Base-by-base conservation (phyloP, 164 flowering plant genomes). In the Aristolochia fimbriata region DNA sequence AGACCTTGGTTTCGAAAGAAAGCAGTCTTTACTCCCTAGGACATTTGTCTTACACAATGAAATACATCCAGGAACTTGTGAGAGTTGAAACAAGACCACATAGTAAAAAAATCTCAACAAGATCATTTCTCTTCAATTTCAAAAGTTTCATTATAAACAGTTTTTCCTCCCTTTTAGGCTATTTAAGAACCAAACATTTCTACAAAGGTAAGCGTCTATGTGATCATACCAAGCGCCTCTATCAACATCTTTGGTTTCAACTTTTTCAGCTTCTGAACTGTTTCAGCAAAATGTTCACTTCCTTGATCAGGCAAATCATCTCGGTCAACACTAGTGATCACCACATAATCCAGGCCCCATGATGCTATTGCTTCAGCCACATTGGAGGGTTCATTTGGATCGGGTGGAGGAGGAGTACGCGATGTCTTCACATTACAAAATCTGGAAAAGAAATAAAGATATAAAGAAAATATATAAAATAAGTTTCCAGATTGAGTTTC, bases 351-450 rank as follows among this genome's bases (percentile, higher is more conserved):
- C 76, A 93, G 72, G 63, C 98, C 97, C 97, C 98, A 92, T 15
- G 98, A 92, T 20, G 94, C 96, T 70, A 92, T 87, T 27, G 98
- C 98, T 70, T 92, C 91, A 55, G 98, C 96, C 45, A 93, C 98
- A 71, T 90, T 93, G 14, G 80, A 33, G 2, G 98, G 98, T 63
- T 93, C 98, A 72, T 87, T 69, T 17, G 98, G 98, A 58, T 90
- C 98, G 2, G 96, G 98, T 23, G 96, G 97, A 15, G 98, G 97
- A 49, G 97, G 98, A 33, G 96, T 82, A 6, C 88, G 81, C 45
- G 98, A 93, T 22, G 98, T 93, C 80, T 93, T 93, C 68, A 93
- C 98, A 78, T 93, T 93, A 69, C 98, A 93, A 67, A 93, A 93
- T 76, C 97, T 93, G 80, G 61, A 61, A 59, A 33, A 25, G 23